These are phyloP conservation scores for Saccharomyces jurei DNA, from an alignment of 805 yeast species.

Conservation along the genomic window DNA sequence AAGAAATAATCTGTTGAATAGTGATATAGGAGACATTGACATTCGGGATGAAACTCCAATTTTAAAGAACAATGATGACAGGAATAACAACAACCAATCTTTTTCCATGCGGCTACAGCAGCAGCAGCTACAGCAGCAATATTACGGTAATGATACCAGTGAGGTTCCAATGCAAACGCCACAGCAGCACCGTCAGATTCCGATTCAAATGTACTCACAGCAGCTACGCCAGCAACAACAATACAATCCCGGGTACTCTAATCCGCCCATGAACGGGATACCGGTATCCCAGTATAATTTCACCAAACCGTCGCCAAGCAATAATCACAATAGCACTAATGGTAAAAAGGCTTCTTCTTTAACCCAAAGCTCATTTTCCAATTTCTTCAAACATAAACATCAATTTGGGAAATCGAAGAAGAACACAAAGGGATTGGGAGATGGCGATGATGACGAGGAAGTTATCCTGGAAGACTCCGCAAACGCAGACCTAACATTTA, in stretches of 20 bases:
- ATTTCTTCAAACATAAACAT: conserved; percentile 18
- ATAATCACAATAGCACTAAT: neutral
- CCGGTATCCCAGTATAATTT: neutral
- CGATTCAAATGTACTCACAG: conserved; percentile 1
- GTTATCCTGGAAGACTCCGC: conserved; percentile 26
- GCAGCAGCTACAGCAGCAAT: conserved; percentile 8
- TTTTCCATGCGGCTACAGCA: conserved; percentile 1
- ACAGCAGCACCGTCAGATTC: neutral
- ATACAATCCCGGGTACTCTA: neutral
- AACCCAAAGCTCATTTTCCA: conserved; percentile 18
- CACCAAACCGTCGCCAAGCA: conserved; percentile 7
- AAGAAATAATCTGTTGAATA: conserved; percentile 33
- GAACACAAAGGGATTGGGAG: conserved; percentile 19
- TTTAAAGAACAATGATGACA: conserved; percentile 3
- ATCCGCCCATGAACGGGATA: conserved; percentile 15
- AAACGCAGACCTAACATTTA: conserved; percentile 44
- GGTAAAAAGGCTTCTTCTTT: conserved; percentile 16
- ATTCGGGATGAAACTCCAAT: conserved; percentile 36
- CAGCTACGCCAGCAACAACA: conserved; percentile 7
- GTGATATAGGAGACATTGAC: conserved; percentile 39
- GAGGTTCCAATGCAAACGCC: conserved; percentile 1
- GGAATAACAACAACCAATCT: conserved; percentile 4
- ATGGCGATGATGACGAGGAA: conserved; percentile 35
- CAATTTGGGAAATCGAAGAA: conserved; percentile 7
- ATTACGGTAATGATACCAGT: neutral